Evolutionary conservation across 2,329 filamentous ascomycete species (phyloP).

Genomic region (Hypoxylon sp.): DNA sequence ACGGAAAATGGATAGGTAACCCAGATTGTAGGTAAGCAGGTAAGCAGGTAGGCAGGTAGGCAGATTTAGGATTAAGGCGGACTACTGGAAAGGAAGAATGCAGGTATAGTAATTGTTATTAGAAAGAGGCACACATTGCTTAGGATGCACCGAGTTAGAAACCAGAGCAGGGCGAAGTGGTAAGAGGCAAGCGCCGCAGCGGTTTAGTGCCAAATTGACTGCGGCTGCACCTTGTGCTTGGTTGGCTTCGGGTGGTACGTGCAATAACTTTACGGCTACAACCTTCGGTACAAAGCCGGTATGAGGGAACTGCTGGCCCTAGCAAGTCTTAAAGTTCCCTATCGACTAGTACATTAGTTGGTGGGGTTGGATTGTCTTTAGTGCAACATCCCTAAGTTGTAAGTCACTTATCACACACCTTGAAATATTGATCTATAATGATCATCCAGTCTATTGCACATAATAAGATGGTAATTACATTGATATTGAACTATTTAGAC

Average conservation of each 20-base stretch:
- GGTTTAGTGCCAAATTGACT: constrained; percentile 21
- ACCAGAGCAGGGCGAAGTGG: constrained; percentile 22
- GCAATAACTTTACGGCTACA: constrained; percentile 25
- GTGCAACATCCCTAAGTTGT: constrained; percentile 6
- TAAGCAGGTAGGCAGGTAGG: not conserved
- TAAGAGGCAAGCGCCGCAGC: not conserved
- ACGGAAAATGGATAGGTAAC: constrained; percentile 10
- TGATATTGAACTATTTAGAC: constrained; percentile 1
- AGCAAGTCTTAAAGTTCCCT: too few relatives aligned
- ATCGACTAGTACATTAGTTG: too few relatives aligned
- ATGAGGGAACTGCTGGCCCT: constrained; percentile 18
- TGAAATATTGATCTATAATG: too few relatives aligned
- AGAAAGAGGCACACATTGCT: too few relatives aligned
- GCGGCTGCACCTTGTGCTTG: too few relatives aligned
- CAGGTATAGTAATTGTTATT: constrained; percentile 1
- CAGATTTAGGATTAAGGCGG: not conserved
- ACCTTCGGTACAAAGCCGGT: constrained; percentile 26
- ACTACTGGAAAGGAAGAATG: constrained; percentile 18
- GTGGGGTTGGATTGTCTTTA: too few relatives aligned
- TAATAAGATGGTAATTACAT: not conserved
- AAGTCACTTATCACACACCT: constrained; percentile 3
- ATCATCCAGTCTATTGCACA: too few relatives aligned
- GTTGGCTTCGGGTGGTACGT: constrained; percentile 30
- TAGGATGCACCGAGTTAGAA: constrained; percentile 1
- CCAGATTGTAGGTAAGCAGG: too few relatives aligned